phyloP scores from a whole-genome alignment of 2,329 filamentous ascomycete species.

The Biscogniauxia sp. region DNA sequence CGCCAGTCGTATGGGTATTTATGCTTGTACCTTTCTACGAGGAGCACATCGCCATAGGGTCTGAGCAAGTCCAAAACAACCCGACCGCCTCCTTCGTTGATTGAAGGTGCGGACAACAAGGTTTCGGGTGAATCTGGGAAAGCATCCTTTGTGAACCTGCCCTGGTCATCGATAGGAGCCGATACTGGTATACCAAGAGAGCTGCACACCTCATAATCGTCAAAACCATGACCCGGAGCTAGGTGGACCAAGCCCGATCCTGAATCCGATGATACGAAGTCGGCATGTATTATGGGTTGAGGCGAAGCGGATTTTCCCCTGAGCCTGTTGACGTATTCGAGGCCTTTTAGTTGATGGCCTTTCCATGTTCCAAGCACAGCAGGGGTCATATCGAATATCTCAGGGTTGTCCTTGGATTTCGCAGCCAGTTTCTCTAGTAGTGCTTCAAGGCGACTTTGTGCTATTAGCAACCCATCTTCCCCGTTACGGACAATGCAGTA shows the following conservation, averaged over 20 bases:
- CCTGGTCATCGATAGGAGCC: constrained; percentile 80
- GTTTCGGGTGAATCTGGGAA: constrained; percentile 66
- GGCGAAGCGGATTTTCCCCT: constrained; percentile 53
- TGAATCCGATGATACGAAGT: constrained; percentile 87
- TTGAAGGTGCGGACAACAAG: constrained; percentile 66
- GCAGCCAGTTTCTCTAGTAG: constrained; percentile 52
- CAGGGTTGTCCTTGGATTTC: constrained; percentile 16
- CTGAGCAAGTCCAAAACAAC: constrained; percentile 69
- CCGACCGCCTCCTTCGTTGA: constrained; percentile 67
- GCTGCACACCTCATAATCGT: constrained; percentile 85
- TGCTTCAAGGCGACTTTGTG: constrained; percentile 65
- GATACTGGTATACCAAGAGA: constrained; percentile 68
- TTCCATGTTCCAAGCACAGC: constrained; percentile 55
- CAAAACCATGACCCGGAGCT: constrained; percentile 93
- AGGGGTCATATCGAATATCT: constrained; percentile 10
- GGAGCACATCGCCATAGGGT: constrained; percentile 56
- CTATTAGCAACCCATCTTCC: constrained; percentile 65
- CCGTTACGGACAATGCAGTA: constrained; percentile 67
- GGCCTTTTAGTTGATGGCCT: constrained; percentile 63
- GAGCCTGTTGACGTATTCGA: constrained; percentile 70
- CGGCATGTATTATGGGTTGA: constrained; percentile 75
- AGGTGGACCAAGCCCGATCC: constrained; percentile 94
- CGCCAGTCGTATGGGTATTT: constrained; percentile 99
- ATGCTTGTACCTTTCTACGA: constrained; percentile 71
- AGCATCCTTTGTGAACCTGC: constrained; percentile 76